Base-by-base conservation (phyloP, 2,329 filamentous ascomycete genomes). In the Botrytis cinerea region DNA sequence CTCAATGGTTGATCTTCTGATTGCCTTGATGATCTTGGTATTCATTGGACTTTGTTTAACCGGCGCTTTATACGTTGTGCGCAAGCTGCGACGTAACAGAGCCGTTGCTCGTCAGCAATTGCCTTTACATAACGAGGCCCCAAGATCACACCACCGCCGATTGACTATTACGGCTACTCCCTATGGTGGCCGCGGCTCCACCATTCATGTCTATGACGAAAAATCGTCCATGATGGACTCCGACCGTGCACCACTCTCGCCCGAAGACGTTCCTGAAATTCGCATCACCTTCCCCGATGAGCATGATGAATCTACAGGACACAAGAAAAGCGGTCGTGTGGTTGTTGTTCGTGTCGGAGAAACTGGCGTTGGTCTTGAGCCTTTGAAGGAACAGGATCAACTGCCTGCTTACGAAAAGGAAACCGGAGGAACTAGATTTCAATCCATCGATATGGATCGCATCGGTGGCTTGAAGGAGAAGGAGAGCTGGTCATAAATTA, bases 251-350 rank as follows among this genome's bases (percentile, higher is more conserved):
- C 93, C 95, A 35, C 86, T 92, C 79, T 93, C 92, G 63, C 91
- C 92, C n/a, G 93, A 89, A 83, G 92, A 92, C 77, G 88, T 98
- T 43, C 96, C 96, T 32, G 93, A 98, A 84, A 99, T 99, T 80
- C 94, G 95, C 83, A 97, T 99, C 83, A 98, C 96, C 51, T 98
- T 99, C 86, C 96, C 96, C 25, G 93, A 97, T 79, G 96, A 98
- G 86, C 91, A 97, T 78, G 95, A 98, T 81, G 93, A 94, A 78
- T 85, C 89, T 72, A 71, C 67, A 5, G 95, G 95, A 78, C 93
- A 91, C 83, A 88, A 88, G 79, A 92, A 92, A 85, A 94, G 92
- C 77, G 95, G 95, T 48, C 91, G 95, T 46, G 94, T 98, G 70
- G 92, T 99, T 35, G 90, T 98, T 51, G 95, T 99, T 73, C 90